Conservation (phyloP, 2,329 filamentous ascomycete species). For the Fusarium circinatum region DNA sequence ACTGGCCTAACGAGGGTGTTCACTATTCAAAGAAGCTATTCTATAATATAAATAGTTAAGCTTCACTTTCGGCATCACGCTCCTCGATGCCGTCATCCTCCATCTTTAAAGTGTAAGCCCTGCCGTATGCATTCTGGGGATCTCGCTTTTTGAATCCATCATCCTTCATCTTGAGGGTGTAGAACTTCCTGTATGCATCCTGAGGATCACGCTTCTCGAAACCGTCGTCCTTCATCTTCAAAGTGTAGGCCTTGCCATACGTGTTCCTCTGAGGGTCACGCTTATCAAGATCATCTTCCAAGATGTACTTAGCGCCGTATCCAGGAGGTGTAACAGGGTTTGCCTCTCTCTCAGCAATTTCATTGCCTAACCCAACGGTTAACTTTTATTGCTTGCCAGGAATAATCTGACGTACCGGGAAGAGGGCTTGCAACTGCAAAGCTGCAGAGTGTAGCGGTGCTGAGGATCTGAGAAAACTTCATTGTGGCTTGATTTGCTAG, state of each 20-base stretch:
- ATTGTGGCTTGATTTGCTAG: neutral
- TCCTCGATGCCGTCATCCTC: neutral
- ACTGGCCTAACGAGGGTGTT: neutral
- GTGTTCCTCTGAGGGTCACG: neutral
- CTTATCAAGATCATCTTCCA: neutral
- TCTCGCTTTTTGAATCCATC: neutral
- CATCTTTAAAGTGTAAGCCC: neutral
- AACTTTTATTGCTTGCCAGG: fast-evolving
- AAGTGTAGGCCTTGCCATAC: neutral
- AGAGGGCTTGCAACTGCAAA: neutral
- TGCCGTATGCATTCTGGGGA: neutral
- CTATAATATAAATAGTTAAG: neutral
- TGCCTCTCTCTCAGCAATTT: neutral
- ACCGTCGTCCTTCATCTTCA: neutral
- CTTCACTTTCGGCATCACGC: neutral
- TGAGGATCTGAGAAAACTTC: neutral
- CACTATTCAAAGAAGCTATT: neutral
- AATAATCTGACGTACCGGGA: neutral
- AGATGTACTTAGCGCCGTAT: neutral
- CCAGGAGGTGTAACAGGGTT: neutral
- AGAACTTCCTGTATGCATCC: neutral
- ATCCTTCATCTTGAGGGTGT: neutral
- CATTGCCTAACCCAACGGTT: neutral
- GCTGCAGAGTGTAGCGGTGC: neutral
- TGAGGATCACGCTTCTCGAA: neutral